Conservation (phyloP, 805 yeast species). For the Saturnispora quitensis region DNA sequence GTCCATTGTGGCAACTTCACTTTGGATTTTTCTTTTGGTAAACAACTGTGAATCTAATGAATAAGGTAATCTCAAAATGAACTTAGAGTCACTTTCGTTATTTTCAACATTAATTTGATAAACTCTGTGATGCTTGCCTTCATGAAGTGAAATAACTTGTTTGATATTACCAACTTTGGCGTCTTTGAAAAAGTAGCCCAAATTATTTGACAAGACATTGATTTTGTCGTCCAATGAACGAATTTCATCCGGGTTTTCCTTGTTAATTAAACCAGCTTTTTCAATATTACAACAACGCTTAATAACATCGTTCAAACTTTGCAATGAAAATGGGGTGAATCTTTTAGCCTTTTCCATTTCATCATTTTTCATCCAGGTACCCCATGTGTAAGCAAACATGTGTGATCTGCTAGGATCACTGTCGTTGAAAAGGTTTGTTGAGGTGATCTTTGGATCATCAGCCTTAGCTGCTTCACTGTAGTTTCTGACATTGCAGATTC, state of each 20-base stretch:
- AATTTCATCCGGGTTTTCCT: slow-evolving; percentile 34
- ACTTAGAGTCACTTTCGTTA: slow-evolving; percentile 33
- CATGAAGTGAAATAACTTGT: slow-evolving; percentile 77
- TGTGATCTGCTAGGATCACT: slow-evolving; percentile 14
- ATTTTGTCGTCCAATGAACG: slow-evolving; percentile 19
- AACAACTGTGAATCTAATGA: slow-evolving; percentile 57
- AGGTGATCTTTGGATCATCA: slow-evolving; percentile 6
- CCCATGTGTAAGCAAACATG: slow-evolving; percentile 89
- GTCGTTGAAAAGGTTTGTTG: slow-evolving; percentile 11
- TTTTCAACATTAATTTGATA: slow-evolving; percentile 48
- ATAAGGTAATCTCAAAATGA: slow-evolving; percentile 82
- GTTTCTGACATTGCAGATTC: not conserved
- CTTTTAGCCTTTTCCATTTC: slow-evolving; percentile 63
- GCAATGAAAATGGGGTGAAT: slow-evolving; percentile 70
- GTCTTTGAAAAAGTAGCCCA: slow-evolving; percentile 14
- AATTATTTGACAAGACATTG: slow-evolving; percentile 18
- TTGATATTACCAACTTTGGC: slow-evolving; percentile 33
- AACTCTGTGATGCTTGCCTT: slow-evolving; percentile 88
- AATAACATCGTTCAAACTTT: slow-evolving; percentile 47
- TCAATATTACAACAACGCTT: slow-evolving; percentile 7
- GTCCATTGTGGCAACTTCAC: slow-evolving; percentile 93
- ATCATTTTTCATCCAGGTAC: slow-evolving; percentile 86
- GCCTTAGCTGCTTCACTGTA: not conserved
- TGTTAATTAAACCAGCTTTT: not conserved
- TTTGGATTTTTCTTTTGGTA: slow-evolving; percentile 59